Conservation (phyloP, 2,329 filamentous ascomycete genomes). For the Monilinia fructigena region DNA sequence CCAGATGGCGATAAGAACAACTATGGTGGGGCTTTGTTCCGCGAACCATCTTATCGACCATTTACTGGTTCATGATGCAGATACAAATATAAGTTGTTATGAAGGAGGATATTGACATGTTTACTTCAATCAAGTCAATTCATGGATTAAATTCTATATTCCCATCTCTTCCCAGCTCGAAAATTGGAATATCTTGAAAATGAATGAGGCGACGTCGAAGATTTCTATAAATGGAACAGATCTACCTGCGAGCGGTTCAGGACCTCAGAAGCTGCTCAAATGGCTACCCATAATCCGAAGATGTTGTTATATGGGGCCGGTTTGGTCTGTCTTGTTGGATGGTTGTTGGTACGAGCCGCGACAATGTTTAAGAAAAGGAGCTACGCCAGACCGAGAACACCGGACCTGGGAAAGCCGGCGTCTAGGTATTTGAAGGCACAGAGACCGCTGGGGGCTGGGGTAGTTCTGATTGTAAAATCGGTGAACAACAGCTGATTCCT, state of each 20-base stretch:
- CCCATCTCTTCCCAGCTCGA: not conserved
- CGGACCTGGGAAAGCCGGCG: slow-evolving; percentile 37
- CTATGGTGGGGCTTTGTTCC: slow-evolving; percentile 28
- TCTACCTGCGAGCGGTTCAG: slow-evolving; percentile 22
- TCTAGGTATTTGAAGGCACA: slow-evolving; percentile 33
- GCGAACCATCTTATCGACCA: slow-evolving; percentile 13
- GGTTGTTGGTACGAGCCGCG: slow-evolving; percentile 31
- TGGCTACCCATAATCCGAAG: slow-evolving; percentile 28
- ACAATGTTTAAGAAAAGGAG: slow-evolving; percentile 32
- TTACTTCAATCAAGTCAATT: not conserved
- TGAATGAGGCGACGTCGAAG: slow-evolving; percentile 26
- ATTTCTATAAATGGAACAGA: slow-evolving; percentile 24
- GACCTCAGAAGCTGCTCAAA: slow-evolving; percentile 23
- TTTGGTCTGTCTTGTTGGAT: slow-evolving; percentile 27
- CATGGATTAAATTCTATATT: not conserved
- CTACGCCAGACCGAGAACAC: slow-evolving; percentile 31
- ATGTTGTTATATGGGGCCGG: slow-evolving; percentile 29
- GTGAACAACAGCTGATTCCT: slow-evolving; percentile 23
- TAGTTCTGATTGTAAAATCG: slow-evolving; percentile 3
- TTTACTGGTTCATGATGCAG: not conserved
- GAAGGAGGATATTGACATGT: not conserved
- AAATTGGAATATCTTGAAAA: slow-evolving; percentile 17
- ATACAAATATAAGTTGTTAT: not conserved
- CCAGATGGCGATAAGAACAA: slow-evolving; percentile 29
- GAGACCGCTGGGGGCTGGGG: slow-evolving; percentile 36